A percentile compares a stretch with the other conserved stretches of the same genome.
phyloP scores from a whole-genome alignment of 2,329 filamentous ascomycete genomes.

The Microcyclosporella mali region DNA sequence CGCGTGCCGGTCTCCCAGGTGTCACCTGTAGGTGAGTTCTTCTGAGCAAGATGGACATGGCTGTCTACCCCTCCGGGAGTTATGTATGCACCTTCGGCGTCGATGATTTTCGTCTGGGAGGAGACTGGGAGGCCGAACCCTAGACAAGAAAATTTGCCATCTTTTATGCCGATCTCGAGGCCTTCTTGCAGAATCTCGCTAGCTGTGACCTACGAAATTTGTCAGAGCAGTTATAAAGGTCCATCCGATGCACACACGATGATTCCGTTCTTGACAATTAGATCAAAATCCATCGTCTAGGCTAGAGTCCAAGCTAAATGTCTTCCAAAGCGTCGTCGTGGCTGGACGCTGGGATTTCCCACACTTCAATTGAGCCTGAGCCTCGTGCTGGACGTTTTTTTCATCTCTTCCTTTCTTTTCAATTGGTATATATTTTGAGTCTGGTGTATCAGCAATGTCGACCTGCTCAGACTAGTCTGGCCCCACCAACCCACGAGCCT shows the following conservation, averaged over 20 bases:
- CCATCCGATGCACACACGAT: conserved; percentile 30
- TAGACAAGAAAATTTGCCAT: conserved; percentile 43
- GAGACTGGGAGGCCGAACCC: conserved; percentile 34
- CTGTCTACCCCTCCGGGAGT: conserved; percentile 46
- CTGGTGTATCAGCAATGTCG: no score
- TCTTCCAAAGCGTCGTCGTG: no score
- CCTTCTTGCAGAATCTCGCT: conserved; percentile 40
- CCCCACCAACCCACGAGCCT: no score
- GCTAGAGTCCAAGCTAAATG: not conserved
- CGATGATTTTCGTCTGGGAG: conserved; percentile 34
- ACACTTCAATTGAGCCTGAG: not conserved
- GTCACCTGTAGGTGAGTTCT: conserved; percentile 40
- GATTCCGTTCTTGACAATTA: conserved; percentile 38
- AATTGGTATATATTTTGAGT: not conserved
- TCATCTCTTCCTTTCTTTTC: not conserved
- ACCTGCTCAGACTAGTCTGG: no score
- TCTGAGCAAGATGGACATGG: conserved; percentile 46
- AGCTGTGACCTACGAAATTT: conserved; percentile 36
- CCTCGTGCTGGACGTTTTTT: not conserved
- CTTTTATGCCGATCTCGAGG: conserved; percentile 44
- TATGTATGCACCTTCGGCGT: conserved; percentile 43
- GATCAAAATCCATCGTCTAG: conserved; percentile 32
- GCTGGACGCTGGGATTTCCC: conserved; percentile 1
- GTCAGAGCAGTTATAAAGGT: not conserved
- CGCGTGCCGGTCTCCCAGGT: conserved; percentile 47